phyloP scores from a whole-genome alignment of 176 grass and related monocot genomes.

The Triticum aestivum region IWGSC_CS_RefSeq_v2.1 NC_057797.1:95326574-95327073 shows the following conservation, averaged over 20 bases:
- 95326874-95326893: conserved; percentile 59
- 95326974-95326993: conserved; percentile 76
- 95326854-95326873: conserved; percentile 20
- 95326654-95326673: no score
- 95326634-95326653: no score
- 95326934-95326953: conserved; percentile 64
- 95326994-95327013: conserved; percentile 82
- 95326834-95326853: background rate
- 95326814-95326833: background rate
- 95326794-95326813: background rate
- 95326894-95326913: conserved; percentile 96
- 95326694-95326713: no score
- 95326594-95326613: no score
- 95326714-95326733: no score
- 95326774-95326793: no score
- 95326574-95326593: no score
- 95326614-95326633: no score
- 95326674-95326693: no score
- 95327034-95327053: conserved; percentile 68
- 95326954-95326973: conserved; percentile 87
- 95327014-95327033: conserved; percentile 26
- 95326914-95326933: conserved; percentile 77
- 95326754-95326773: background rate
- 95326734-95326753: no score
- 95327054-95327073: conserved; percentile 69